phyloP scores from a whole-genome alignment of 257 asterid species.

The Perilla frutescens region DNA sequence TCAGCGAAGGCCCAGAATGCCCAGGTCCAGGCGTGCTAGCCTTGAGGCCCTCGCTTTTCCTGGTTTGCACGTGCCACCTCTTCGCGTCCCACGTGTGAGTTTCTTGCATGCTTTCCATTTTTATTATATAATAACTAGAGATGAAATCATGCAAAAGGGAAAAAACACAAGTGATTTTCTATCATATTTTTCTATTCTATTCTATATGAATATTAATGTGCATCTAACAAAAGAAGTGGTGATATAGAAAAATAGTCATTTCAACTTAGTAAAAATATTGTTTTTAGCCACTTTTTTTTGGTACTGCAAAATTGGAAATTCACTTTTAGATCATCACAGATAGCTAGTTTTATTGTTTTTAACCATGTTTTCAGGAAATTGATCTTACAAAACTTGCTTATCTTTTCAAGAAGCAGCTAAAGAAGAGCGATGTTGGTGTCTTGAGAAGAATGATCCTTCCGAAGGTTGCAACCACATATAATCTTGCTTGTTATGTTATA shows the following conservation, averaged over 20 bases:
- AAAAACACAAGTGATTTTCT: no score
- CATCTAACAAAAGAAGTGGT: no score
- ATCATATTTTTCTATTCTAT: no score
- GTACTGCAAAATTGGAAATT: no score
- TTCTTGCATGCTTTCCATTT: no score
- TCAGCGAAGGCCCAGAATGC: conserved; percentile 54
- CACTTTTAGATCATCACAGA: no score
- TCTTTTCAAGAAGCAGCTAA: conserved; percentile 66
- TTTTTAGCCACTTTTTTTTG: no score
- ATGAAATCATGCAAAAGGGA: no score
- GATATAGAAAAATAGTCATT: no score
- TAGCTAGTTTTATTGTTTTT: not conserved
- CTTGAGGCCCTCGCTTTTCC: conserved; percentile 45
- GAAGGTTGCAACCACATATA: conserved; percentile 41
- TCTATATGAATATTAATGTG: no score
- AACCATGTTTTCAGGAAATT: conserved; percentile 38
- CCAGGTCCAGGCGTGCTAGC: conserved; percentile 58
- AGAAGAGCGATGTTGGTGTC: conserved; percentile 55
- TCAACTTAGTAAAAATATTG: no score
- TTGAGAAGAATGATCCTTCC: conserved; percentile 64
- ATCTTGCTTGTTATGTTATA: not conserved
- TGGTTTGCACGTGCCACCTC: conserved; percentile 47
- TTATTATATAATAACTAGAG: no score
- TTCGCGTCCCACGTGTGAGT: conserved; percentile 53
- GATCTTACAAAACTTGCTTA: conserved; percentile 45